phyloP scores from a whole-genome alignment of 352 stramenopile species.

The Globisporangium spiculum region DNA sequence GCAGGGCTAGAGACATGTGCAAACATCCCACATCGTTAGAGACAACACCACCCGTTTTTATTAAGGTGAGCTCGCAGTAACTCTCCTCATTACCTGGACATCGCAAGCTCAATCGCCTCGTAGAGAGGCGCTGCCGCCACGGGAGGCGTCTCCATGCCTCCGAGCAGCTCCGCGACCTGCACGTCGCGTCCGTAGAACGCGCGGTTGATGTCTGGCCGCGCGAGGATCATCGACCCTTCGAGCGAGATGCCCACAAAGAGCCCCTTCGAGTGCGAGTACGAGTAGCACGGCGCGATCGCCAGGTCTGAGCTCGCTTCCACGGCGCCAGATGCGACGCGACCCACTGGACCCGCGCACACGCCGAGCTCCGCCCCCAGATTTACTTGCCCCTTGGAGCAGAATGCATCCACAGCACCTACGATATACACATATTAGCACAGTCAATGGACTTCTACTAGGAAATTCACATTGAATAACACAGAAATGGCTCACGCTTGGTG shows the following conservation, averaged over 20 bases:
- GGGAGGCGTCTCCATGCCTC: conserved; percentile 72
- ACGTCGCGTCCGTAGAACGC: conserved; percentile 90
- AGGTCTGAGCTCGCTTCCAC: conserved; percentile 73
- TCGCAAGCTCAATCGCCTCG: conserved; percentile 66
- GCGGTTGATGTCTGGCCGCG: conserved; percentile 88
- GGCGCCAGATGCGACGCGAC: conserved; percentile 75
- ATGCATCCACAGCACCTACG: conserved; percentile 74
- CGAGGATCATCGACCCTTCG: conserved; percentile 88
- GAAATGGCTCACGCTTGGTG: conserved; percentile 46
- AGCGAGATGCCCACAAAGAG: conserved; percentile 89
- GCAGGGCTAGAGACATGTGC: conserved; percentile 32
- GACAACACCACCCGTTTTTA: too few relatives aligned
- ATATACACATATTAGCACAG: background rate
- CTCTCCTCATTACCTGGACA: conserved; percentile 42
- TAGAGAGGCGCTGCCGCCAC: conserved; percentile 84
- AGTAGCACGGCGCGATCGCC: conserved; percentile 88
- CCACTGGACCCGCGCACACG: conserved; percentile 87
- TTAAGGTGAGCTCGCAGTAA: too few relatives aligned
- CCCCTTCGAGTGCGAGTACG: conserved; percentile 90
- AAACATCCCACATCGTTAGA: too few relatives aligned
- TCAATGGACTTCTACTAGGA: background rate
- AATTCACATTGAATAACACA: background rate
- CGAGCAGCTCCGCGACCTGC: conserved; percentile 64
- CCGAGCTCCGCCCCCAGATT: conserved; percentile 90
- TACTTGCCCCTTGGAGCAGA: conserved; percentile 80